A percentile compares a stretch with the other conserved stretches of the same genome.
Conservation (phyloP, 2,329 filamentous ascomycete genomes). For the Pochonia chlamydosporia region DNA sequence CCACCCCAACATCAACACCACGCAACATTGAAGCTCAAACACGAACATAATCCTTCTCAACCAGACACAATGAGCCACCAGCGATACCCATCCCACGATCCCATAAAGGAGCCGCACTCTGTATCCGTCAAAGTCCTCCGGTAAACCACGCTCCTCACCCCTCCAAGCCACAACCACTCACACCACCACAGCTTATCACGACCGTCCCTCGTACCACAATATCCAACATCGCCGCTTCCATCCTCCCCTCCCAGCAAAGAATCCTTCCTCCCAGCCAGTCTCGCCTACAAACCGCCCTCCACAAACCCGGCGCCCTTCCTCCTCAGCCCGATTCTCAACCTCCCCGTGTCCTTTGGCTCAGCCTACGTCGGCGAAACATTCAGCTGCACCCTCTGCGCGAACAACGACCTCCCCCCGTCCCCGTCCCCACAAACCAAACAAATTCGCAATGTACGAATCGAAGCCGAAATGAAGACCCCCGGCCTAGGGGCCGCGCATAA, state of each 20-base stretch:
- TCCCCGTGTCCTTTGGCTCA: constrained; percentile 86
- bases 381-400: constrained; percentile 90
- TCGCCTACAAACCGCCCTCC: constrained; percentile 55
- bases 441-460: constrained; percentile 73
- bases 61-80: constrained; percentile 49
- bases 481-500: constrained; percentile 51
- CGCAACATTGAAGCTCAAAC: background rate
- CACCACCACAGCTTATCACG: constrained; percentile 64
- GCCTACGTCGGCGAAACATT: constrained; percentile 96
- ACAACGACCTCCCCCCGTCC: constrained; percentile 59
- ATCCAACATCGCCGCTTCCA: constrained; percentile 49
- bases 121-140: constrained; percentile 72
- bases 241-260: constrained; percentile 34
- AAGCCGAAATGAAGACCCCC: constrained; percentile 94
- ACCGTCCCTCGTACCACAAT: constrained; percentile 68
- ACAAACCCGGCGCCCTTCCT: constrained; percentile 51
- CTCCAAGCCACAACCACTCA: background rate
- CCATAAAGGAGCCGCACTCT: constrained; percentile 68
- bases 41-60: background rate
- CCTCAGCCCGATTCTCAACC: constrained; percentile 64
- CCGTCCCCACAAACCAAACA: constrained; percentile 34
- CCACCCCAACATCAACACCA: background rate
- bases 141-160: constrained; percentile 30
- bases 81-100: constrained; percentile 50
- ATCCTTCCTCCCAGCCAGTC: constrained; percentile 55